Percentiles rank a stretch among this genome's conserved stretches.
These are phyloP conservation scores for Rauvolfia tetraphylla DNA, from an alignment of 257 asterid species.

Conservation along the genomic window DNA sequence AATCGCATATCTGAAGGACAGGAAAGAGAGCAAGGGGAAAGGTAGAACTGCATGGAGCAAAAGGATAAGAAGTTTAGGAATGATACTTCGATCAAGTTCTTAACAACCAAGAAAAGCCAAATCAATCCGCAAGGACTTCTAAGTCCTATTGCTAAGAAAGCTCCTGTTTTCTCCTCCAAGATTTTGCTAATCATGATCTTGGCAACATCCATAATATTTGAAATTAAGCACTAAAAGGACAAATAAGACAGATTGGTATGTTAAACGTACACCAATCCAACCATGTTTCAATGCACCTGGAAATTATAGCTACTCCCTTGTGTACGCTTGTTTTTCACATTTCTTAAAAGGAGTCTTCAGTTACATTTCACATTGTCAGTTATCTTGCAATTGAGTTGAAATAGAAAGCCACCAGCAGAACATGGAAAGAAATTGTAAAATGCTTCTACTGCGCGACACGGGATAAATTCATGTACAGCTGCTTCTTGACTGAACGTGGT, in stretches of 20 bases:
- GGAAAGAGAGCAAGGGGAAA: too few relatives aligned
- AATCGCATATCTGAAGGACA: not conserved
- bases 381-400: not conserved
- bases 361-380: not conserved
- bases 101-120: not conserved
- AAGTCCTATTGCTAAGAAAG: not conserved
- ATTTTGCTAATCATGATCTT: not conserved
- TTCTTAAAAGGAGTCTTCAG: not conserved
- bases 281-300: not conserved
- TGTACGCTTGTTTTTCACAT: not conserved
- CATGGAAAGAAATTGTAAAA: not conserved
- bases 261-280: not conserved
- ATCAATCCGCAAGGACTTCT: not conserved
- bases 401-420: not conserved
- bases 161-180: not conserved
- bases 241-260: not conserved
- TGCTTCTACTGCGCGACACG: not conserved
- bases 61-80: not conserved
- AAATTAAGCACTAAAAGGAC: not conserved
- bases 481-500: not conserved
- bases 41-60: too few relatives aligned
- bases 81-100: not conserved
- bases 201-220: not conserved
- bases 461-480: not conserved
- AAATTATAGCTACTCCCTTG: not conserved